These are phyloP conservation scores for Straminergon stramineum DNA, from an alignment of 225 moss, liverwort and hornwort genomes.

Conservation along the genomic window DNA sequence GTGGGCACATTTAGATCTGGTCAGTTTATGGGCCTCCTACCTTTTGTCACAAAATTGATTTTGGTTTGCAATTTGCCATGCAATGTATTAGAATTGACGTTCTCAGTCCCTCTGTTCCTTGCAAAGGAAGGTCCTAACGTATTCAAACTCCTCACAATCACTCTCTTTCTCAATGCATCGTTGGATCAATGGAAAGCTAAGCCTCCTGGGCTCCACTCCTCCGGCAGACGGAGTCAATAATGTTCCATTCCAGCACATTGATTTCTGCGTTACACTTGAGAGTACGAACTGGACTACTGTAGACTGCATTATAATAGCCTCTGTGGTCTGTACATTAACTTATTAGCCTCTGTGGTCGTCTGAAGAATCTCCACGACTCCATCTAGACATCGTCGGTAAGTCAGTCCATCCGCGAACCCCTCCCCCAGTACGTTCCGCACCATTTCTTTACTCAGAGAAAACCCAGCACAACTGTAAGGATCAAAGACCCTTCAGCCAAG, in stretches of 20 bases:
- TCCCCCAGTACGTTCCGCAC: background rate
- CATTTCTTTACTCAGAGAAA: background rate
- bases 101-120: background rate
- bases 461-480: background rate
- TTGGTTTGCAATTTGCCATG: background rate
- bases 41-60: background rate
- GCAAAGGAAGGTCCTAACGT: background rate
- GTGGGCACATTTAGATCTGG: too few species aligned
- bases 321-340: too few species aligned
- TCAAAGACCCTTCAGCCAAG: background rate
- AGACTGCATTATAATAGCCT: background rate
- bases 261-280: background rate
- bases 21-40: too few species aligned
- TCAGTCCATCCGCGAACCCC: background rate
- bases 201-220: background rate
- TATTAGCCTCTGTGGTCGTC: background rate
- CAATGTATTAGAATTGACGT: background rate
- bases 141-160: background rate
- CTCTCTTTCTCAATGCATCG: too few species aligned
- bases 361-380: background rate
- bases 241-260: background rate
- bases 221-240: background rate
- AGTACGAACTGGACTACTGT: background rate
- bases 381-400: background rate
- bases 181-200: too few species aligned